Percentiles rank a stretch among this genome's conserved stretches.
Evolutionary conservation across 2,329 filamentous ascomycete species (phyloP).

Genomic region (Venturia asperata): DNA sequence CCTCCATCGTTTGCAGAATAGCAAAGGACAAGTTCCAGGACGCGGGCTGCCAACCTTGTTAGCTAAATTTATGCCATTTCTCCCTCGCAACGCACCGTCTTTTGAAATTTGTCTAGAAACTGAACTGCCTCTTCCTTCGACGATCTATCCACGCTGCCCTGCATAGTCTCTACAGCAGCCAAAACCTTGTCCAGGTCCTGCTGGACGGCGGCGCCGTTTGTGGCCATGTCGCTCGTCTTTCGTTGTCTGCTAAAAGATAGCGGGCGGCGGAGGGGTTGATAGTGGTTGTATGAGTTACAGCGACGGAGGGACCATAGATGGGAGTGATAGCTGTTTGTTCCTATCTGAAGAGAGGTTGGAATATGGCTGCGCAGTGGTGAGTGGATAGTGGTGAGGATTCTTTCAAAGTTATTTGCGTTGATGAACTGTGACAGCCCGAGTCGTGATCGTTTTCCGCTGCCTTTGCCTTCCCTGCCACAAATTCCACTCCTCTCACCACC

Average conservation of each 20-base stretch:
- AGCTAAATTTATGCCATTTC: constrained; percentile 12
- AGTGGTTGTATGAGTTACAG: not conserved
- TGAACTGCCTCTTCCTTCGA: constrained; percentile 87
- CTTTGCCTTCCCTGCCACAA: not conserved
- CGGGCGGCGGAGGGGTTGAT: constrained; percentile 6
- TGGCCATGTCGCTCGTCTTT: constrained; percentile 51
- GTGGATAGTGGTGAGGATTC: not conserved
- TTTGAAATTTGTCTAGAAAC: constrained; percentile 91
- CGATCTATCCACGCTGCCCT: constrained; percentile 64
- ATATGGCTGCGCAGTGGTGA: not conserved
- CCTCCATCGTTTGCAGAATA: constrained; percentile 65
- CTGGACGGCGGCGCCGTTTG: constrained; percentile 55
- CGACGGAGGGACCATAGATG: not conserved
- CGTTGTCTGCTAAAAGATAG: constrained; percentile 9
- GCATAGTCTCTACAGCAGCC: constrained; percentile 85
- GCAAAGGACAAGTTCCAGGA: constrained; percentile 86
- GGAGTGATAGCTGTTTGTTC: not conserved
- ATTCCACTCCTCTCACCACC: not conserved
- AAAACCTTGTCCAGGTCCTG: constrained; percentile 79
- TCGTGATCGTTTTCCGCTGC: constrained; percentile 7
- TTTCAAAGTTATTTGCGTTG: not conserved
- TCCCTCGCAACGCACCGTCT: constrained; percentile 63
- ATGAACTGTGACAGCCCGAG: not conserved
- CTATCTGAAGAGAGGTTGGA: not conserved
- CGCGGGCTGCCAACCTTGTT: constrained; percentile 55